Evolutionary conservation across 2,329 filamentous ascomycete genomes (phyloP).

Genomic region (Hypoxylon sp.): DNA sequence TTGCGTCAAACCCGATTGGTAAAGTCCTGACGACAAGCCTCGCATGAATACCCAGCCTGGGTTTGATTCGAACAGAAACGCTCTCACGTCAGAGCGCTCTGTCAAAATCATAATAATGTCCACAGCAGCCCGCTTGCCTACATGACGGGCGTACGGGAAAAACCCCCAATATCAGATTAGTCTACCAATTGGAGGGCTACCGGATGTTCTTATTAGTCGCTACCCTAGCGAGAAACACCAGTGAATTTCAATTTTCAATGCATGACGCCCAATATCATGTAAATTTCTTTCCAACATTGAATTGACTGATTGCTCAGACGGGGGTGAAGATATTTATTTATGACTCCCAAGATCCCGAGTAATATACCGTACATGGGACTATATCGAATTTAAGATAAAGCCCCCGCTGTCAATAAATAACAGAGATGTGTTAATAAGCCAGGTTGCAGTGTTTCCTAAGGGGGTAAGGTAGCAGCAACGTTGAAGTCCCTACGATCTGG

Average conservation of each 20-base stretch:
- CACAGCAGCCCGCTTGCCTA: conserved; percentile 7
- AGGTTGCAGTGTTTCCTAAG: background rate
- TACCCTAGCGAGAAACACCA: background rate
- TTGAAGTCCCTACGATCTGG: conserved; percentile 3
- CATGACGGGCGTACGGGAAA: background rate
- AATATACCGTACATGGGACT: conserved; percentile 8
- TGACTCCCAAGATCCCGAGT: conserved; percentile 4
- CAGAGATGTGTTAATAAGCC: conserved; percentile 18
- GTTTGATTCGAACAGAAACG: background rate
- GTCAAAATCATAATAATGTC: conserved; percentile 1
- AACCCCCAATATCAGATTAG: conserved; percentile 6
- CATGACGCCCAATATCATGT: conserved; percentile 17
- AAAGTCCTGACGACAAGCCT: background rate
- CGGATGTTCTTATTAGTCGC: background rate
- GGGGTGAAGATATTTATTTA: conserved; percentile 9
- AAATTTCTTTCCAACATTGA: conserved; percentile 2
- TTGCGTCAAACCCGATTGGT: background rate
- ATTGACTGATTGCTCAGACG: conserved; percentile 1
- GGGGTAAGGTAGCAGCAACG: conserved; percentile 10
- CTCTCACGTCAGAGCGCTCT: conserved; percentile 21
- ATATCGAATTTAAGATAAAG: conserved; percentile 25
- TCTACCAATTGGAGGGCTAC: background rate
- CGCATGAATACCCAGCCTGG: background rate
- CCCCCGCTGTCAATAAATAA: conserved; percentile 27
- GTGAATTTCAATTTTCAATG: background rate